These are phyloP conservation scores for Chrysanthemum seticuspe DNA, from an alignment of 129 eudicot species.

Conservation along the genomic window DNA sequence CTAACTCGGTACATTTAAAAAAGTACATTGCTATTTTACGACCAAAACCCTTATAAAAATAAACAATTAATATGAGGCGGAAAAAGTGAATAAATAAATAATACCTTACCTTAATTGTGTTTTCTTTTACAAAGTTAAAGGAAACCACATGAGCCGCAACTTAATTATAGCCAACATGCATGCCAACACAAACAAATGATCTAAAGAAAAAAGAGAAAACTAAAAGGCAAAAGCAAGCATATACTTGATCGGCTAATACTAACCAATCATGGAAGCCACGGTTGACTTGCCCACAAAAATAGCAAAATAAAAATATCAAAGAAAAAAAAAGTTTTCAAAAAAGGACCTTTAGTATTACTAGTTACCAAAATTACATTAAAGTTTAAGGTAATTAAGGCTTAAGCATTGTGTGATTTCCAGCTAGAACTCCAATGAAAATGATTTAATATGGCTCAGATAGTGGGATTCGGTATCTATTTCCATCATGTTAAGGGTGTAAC, in stretches of 20 bases:
- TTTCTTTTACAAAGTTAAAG: not conserved
- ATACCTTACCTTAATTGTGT: no score
- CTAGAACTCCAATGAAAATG: no score
- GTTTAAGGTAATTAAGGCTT: no score
- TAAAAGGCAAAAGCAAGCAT: not conserved
- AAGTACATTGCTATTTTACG: no score
- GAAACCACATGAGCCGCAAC: conserved; percentile 1
- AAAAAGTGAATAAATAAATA: no score
- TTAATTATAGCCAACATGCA: conserved; percentile 19
- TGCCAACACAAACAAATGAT: conserved; percentile 13
- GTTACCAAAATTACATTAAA: not conserved
- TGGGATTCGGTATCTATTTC: no score
- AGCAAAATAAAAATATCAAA: not conserved
- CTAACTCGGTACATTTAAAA: no score
- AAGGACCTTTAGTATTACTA: not conserved
- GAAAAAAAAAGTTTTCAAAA: not conserved
- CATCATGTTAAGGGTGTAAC: no score
- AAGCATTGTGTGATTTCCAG: no score
- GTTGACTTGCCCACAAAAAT: not conserved
- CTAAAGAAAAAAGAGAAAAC: not conserved
- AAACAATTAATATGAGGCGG: no score
- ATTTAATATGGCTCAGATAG: no score
- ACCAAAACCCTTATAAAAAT: no score
- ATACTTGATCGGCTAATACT: conserved; percentile 22
- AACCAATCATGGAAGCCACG: conserved; percentile 15